Conservation (phyloP, 768 basidiomycete species). For the Leccinum uliginosum region DNA sequence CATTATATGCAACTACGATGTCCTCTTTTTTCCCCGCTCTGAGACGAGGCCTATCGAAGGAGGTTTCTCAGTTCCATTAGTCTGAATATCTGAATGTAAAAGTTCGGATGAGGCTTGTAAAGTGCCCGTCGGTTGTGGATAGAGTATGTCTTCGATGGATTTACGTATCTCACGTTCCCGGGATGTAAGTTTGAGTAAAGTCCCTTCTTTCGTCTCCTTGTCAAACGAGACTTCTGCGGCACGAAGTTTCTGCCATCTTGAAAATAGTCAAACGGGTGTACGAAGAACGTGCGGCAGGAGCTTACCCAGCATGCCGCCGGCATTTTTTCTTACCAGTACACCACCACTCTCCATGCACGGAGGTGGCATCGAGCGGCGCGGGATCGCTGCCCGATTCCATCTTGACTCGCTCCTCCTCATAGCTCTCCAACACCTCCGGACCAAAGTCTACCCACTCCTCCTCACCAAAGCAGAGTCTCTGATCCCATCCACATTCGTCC, state of each 20-base stretch:
- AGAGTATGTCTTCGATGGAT: constrained; percentile 69
- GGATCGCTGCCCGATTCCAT: constrained; percentile 31
- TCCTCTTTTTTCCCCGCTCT: constrained; percentile 60
- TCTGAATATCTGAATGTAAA: constrained; percentile 33
- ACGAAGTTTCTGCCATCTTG: constrained; percentile 78
- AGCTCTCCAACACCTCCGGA: constrained; percentile 62
- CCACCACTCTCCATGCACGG: constrained; percentile 62
- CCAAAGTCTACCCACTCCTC: constrained; percentile 74
- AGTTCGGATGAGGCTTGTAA: constrained; percentile 32
- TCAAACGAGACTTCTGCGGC: constrained; percentile 69
- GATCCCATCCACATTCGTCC: constrained; percentile 85
- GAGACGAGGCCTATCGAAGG: constrained; percentile 35
- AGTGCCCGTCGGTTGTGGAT: constrained; percentile 39
- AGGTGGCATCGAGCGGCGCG: constrained; percentile 34
- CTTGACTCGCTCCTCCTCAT: constrained; percentile 46
- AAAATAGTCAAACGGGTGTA: constrained; percentile 6
- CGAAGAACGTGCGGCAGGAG: not conserved
- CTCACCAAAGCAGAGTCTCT: constrained; percentile 78
- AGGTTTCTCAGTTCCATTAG: constrained; percentile 45
- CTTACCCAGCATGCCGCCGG: constrained; percentile 72
- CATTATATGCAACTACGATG: constrained; percentile 30
- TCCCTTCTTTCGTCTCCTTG: constrained; percentile 69
- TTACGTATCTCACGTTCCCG: constrained; percentile 76
- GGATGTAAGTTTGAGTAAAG: constrained; percentile 60
- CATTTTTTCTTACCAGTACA: constrained; percentile 72